phyloP scores from a whole-genome alignment of 1,284 basidiomycete species.

The Violaceomyces palustris region DNA sequence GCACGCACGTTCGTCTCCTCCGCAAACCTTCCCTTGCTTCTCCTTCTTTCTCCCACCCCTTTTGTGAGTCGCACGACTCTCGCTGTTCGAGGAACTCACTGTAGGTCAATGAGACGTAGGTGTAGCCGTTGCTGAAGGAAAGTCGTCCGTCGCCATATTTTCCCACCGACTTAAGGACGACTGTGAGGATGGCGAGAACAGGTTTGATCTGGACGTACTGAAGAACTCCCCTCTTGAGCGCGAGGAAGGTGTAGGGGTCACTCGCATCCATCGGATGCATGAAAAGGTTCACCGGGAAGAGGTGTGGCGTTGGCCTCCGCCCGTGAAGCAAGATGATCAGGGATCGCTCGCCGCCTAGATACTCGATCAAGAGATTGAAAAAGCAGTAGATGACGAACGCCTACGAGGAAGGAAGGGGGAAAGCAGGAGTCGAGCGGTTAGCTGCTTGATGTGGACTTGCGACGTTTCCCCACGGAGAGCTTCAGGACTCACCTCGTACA shows the following conservation, averaged over 20 bases:
- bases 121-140: constrained; percentile 76
- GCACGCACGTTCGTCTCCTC: no score
- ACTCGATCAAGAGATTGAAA: constrained; percentile 57
- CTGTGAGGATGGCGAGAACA: constrained; percentile 73
- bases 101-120: constrained; percentile 64
- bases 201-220: constrained; percentile 98
- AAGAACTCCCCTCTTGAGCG: constrained; percentile 86
- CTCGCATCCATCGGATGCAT: constrained; percentile 45
- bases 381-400: constrained; percentile 88
- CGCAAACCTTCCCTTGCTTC: no score
- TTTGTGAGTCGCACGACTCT: no score
- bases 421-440: background rate
- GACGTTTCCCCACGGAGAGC: no score
- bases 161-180: constrained; percentile 77
- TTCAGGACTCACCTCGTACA: constrained; percentile 67
- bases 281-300: constrained; percentile 67
- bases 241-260: constrained; percentile 76
- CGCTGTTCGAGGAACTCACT: constrained; percentile 42
- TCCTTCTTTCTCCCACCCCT: no score
- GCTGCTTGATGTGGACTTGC: no score
- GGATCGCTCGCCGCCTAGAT: constrained; percentile 87
- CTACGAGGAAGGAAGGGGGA: no score
- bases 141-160: constrained; percentile 82
- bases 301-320: constrained; percentile 74
- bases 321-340: constrained; percentile 86